Percentiles rank a stretch among this genome's conserved stretches.
Evolutionary conservation across 331 rosid genomes (phyloP).

Genomic region (Prunus yedoensis): DNA sequence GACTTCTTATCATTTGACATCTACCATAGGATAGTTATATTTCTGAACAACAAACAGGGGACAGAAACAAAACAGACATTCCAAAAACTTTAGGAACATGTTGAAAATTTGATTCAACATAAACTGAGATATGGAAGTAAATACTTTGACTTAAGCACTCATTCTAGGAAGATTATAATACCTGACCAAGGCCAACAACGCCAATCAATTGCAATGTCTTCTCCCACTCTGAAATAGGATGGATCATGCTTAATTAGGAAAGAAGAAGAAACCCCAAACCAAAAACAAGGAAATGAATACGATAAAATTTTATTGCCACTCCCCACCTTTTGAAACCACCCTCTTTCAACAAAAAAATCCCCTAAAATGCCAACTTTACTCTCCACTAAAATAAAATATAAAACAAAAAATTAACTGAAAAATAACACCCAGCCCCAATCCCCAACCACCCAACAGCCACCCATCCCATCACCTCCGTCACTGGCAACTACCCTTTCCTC

Average conservation of each 20-base stretch:
- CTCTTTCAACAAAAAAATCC: no score
- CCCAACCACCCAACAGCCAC: no score
- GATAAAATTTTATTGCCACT: no score
- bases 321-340: no score
- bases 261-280: not conserved
- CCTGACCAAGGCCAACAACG: constrained; percentile 70
- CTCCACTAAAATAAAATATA: no score
- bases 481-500: no score
- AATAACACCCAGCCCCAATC: no score
- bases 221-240: constrained; percentile 82
- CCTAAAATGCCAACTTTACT: no score
- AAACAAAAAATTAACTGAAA: no score
- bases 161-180: constrained; percentile 28
- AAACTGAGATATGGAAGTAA: not conserved
- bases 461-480: no score
- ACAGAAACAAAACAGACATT: not conserved
- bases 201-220: constrained; percentile 76
- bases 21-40: not conserved
- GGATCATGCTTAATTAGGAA: constrained; percentile 33
- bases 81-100: not conserved
- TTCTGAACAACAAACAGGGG: not conserved
- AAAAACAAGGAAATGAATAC: not conserved
- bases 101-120: not conserved
- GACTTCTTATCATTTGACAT: not conserved
- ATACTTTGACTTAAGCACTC: not conserved